Evolutionary conservation across 805 yeast genomes (phyloP).

Genomic region (Suhomyces vadensis): DNA sequence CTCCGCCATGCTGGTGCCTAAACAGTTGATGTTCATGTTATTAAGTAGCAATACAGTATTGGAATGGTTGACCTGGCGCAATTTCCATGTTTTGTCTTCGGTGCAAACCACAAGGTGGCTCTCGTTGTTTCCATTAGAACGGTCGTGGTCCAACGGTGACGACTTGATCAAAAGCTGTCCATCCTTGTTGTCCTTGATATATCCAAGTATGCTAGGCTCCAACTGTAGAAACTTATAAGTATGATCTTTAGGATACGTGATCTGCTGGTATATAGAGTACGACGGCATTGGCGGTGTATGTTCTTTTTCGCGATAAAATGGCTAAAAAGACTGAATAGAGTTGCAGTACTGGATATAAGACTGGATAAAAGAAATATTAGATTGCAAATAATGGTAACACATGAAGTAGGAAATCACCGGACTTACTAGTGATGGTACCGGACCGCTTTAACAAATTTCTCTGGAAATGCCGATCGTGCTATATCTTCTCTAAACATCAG

Average conservation of each 20-base stretch:
- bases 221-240: slow-evolving; percentile 55
- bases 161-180: slow-evolving; percentile 40
- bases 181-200: slow-evolving; percentile 28
- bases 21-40: slow-evolving; percentile 13
- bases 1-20: background rate
- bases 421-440: no score
- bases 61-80: slow-evolving; percentile 84
- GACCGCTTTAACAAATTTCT: no score
- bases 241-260: slow-evolving; percentile 23
- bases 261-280: slow-evolving; percentile 15
- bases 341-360: no score
- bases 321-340: no score
- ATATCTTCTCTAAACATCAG: no score
- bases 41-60: slow-evolving; percentile 67
- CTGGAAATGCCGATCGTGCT: no score
- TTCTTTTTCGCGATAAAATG: background rate
- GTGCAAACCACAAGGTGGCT: slow-evolving; percentile 64
- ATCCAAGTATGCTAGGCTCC: slow-evolving; percentile 46
- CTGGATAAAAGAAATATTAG: no score
- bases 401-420: no score
- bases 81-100: slow-evolving; percentile 53
- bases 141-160: slow-evolving; percentile 16
- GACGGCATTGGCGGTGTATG: background rate
- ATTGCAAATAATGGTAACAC: no score
- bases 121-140: slow-evolving; percentile 10